phyloP scores from a whole-genome alignment of 495 filamentous ascomycete genomes.

The Corynascus novoguineensis region DNA sequence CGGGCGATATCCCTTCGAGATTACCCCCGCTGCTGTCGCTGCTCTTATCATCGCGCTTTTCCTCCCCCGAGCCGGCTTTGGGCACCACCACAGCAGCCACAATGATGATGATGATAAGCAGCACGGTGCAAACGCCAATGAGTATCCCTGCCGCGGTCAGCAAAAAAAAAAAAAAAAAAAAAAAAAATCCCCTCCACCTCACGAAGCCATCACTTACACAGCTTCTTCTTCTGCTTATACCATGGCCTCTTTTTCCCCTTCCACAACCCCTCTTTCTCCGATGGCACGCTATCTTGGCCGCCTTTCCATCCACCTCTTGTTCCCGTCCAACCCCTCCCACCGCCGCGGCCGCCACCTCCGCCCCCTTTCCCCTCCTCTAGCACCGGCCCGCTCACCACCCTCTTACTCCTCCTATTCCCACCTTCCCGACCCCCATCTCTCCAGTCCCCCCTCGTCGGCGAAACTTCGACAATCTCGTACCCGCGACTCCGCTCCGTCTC shows the following conservation, averaged over 20 bases:
- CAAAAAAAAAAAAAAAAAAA: too few relatives aligned
- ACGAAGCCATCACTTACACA: constrained; percentile 36
- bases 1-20: constrained; percentile 53
- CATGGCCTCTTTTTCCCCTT: constrained; percentile 14
- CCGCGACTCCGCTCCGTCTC: constrained; percentile 12
- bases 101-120: constrained; percentile 68
- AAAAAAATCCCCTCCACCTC: neutral
- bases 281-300: constrained; percentile 32
- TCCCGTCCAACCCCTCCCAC: constrained; percentile 4
- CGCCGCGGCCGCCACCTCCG: neutral
- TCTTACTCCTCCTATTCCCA: constrained; percentile 39
- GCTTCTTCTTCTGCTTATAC: constrained; percentile 42
- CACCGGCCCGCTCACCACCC: constrained; percentile 62
- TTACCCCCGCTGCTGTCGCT: constrained; percentile 39
- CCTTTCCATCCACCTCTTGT: constrained; percentile 32
- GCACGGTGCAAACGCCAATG: constrained; percentile 45
- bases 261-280: constrained; percentile 30
- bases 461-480: constrained; percentile 10
- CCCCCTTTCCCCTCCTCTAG: constrained; percentile 57
- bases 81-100: constrained; percentile 66
- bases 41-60: constrained; percentile 1
- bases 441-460: neutral
- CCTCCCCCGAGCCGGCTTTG: constrained; percentile 40
- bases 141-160: constrained; percentile 47
- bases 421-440: constrained; percentile 7